Base-by-base conservation (phyloP, 192 early-diverging fungal species). In the Globomyces pollinis-pini region DNA sequence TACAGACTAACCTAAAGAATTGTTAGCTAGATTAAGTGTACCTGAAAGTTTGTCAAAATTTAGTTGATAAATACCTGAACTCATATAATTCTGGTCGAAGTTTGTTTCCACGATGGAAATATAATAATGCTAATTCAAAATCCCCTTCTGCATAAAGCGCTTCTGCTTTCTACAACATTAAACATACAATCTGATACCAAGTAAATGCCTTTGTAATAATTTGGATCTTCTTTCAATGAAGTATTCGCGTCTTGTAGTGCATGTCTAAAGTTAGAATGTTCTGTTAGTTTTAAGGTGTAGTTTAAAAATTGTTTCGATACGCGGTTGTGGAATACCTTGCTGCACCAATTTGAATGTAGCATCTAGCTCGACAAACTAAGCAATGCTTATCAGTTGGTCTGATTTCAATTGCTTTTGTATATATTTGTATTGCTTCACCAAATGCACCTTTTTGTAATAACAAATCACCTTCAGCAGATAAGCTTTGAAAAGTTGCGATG, bases 101-200 rank as follows among this genome's bases (percentile, higher is more conserved):
- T 57, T 70, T 78, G 60, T 79, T 79, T n/a, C 77, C 77, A n/a
- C 77, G 55, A 50, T 79, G 77, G 43, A 65, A 79, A 43, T 61
- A 79, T 36, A 79, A 63, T 39, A 79, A 60, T 21, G 77, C 76
- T 65, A 79, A 67, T 61, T 79, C 77, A 54, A 79, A 79, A 49
- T 79, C 77, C 0, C 77, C 77, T 35, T 74, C 51, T 6, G 76
- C 65, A 41, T 79, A 79, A 7, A 79, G 55, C 18, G 77, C 77
- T 57, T 79, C 77, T 0, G 77, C 77, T 67, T 79, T 79, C 49
- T n/a, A n/a, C n/a, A n/a, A n/a, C n/a, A n/a, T n/a, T n/a, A n/a
- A n/a, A n/a, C n/a, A n/a, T n/a, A n/a, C n/a, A n/a, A n/a, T n/a
- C n/a, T n/a, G n/a, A n/a, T n/a, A n/a, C n/a, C n/a, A 71, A 63